Base-by-base conservation (phyloP, 164 flowering plant species). In the Vitis labrusca region DNA sequence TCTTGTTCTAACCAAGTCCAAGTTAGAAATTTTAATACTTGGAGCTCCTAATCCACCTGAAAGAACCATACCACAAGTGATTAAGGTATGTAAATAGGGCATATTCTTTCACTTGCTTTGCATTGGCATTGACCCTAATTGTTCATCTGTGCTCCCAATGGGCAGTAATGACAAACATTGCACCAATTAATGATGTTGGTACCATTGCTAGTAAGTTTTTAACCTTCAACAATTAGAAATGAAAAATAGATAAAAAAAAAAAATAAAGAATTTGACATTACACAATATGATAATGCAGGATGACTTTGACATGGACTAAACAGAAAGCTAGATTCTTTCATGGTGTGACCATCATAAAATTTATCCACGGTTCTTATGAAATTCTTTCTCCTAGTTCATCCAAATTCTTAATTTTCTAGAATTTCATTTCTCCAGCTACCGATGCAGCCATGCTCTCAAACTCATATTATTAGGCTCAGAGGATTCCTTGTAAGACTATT, bases 31-130 rank as follows among this genome's bases (percentile, higher is more conserved):
- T 61, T 81, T 81, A 32, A 81, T 19, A 74, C 70, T 73, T 69
- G 83, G 66, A 73, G 76, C 79, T 69, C 88, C 86, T 62, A 88
- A 64, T 67, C 82, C 79, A 79, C 86, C 95, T 86, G 86, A 70
- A 77, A 68, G 50, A 52, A 62, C n/a, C 58, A 66, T 5, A 53
- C 3, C 59, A 62, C 3, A 67, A 56, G 2, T 23, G 51, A 49
- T 17, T 50, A n/a, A 30, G 17, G 17, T 6, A 70, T 13, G 13
- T 12, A 47, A 68, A 48, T 23, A 57, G 19, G 59, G 9, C 23
- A 9, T 53, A 5, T 53, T 53, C 56, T 37, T 37, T 37, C 44
- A 37, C n/a, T 53, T 14, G 17, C 56, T 10, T 14, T 53, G 10
- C 56, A 53, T 11, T 12, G 15, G 56, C n/a, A 53, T n/a, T 13